Conservation (phyloP, 2,329 filamentous ascomycete species). For the Fusarium subglutinans region DNA sequence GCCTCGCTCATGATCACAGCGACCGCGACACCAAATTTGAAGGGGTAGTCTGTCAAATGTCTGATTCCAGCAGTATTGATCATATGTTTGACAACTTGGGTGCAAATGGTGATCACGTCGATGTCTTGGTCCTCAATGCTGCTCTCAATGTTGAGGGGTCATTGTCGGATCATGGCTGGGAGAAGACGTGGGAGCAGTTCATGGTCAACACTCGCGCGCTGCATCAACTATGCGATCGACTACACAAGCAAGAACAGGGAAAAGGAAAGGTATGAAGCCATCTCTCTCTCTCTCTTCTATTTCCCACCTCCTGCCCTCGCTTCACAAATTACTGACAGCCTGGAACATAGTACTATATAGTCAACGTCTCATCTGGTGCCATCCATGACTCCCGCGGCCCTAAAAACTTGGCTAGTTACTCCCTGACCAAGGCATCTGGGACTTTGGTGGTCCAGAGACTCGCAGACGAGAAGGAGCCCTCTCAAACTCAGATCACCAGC, state of each 20-base stretch:
- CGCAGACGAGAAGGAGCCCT: not conserved
- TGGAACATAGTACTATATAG: not conserved
- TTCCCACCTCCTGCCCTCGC: not conserved
- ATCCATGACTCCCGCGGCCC: not conserved
- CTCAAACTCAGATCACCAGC: not conserved
- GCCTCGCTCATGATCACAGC: not conserved
- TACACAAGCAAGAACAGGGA: not conserved
- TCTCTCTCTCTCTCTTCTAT: not conserved
- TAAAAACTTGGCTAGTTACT: not conserved
- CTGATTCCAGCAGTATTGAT: not conserved
- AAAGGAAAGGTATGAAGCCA: not conserved
- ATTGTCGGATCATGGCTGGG: not conserved
- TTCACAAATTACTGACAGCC: accelerated
- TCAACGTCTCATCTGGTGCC: not conserved
- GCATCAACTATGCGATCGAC: not conserved
- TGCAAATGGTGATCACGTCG: not conserved
- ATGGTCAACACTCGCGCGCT: not conserved
- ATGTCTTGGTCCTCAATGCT: not conserved
- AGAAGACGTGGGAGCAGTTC: not conserved
- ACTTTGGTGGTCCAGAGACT: not conserved
- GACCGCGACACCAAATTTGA: not conserved
- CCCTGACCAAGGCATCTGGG: not conserved
- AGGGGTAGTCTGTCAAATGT: not conserved
- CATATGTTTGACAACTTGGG: not conserved
- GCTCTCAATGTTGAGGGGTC: not conserved